Evolutionary conservation across 2,329 filamentous ascomycete genomes (phyloP).

Genomic region (Scytalidium lignicola): DNA sequence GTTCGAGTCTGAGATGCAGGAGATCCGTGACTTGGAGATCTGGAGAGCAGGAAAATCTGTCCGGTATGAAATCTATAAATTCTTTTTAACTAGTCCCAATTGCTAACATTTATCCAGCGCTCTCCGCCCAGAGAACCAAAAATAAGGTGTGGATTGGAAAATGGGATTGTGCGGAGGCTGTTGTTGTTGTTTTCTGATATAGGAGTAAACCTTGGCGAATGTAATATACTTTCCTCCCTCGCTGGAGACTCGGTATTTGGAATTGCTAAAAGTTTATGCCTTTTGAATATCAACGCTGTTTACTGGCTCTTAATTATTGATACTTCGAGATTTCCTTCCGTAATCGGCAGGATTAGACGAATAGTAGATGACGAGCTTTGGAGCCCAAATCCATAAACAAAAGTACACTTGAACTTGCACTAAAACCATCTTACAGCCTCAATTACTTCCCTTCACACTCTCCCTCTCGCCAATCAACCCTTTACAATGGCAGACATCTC

Average conservation of each 20-base stretch:
- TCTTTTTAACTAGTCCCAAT: neutral
- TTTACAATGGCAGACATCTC: slow-evolving; percentile 46
- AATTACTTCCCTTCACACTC: neutral
- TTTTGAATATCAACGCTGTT: slow-evolving; percentile 4
- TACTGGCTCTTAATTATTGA: neutral
- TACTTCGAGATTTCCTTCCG: slow-evolving; percentile 6
- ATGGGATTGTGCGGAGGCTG: slow-evolving; percentile 10
- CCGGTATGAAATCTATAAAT: slow-evolving; percentile 48
- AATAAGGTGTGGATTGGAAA: slow-evolving; percentile 36
- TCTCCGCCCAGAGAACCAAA: slow-evolving; percentile 83
- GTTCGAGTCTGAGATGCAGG: slow-evolving; percentile 97
- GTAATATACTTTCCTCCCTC: slow-evolving; percentile 27
- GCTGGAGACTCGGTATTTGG: slow-evolving; percentile 22
- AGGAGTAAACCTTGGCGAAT: slow-evolving; percentile 25
- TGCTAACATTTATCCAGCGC: slow-evolving; percentile 39
- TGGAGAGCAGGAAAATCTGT: slow-evolving; percentile 98
- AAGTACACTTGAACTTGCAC: neutral
- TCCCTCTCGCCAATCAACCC: neutral
- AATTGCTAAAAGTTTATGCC: slow-evolving; percentile 27
- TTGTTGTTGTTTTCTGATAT: slow-evolving; percentile 15
- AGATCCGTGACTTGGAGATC: slow-evolving; percentile 98
- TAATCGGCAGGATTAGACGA: slow-evolving; percentile 13
- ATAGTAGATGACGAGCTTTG: neutral
- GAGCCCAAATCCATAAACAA: neutral
- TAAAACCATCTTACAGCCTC: neutral